These are phyloP conservation scores for Annulohypoxylon nitens DNA, from an alignment of 495 filamentous ascomycete species.

Conservation along the genomic window DNA sequence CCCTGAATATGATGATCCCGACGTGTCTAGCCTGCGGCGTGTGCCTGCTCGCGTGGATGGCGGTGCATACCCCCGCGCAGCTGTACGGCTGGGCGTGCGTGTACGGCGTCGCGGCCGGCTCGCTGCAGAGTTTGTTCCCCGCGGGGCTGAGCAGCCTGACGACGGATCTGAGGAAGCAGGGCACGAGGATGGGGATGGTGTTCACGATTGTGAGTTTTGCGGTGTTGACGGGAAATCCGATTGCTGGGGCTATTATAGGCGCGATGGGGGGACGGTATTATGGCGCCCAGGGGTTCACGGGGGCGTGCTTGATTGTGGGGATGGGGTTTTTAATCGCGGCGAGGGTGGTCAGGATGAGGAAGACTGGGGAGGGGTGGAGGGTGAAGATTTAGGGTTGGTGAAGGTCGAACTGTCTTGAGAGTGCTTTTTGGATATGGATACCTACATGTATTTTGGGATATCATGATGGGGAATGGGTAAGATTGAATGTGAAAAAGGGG, in stretches of 20 bases:
- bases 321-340: slow-evolving; percentile 59
- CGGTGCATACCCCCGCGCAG: slow-evolving; percentile 61
- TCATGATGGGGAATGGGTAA: neutral
- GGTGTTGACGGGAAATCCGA: slow-evolving; percentile 78
- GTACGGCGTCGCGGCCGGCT: slow-evolving; percentile 75
- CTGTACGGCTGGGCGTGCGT: slow-evolving; percentile 72
- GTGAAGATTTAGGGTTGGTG: slow-evolving; percentile 41
- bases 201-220: slow-evolving; percentile 82
- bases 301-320: slow-evolving; percentile 60
- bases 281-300: slow-evolving; percentile 74
- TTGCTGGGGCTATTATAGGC: slow-evolving; percentile 76
- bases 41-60: slow-evolving; percentile 73
- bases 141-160: slow-evolving; percentile 70
- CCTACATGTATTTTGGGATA: too few species aligned
- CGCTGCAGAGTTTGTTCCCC: slow-evolving; percentile 77
- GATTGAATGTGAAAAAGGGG: neutral
- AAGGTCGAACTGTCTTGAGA: too few species aligned
- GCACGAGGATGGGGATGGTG: slow-evolving; percentile 83
- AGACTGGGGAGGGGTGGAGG: slow-evolving; percentile 45
- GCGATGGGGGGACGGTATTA: slow-evolving; percentile 67
- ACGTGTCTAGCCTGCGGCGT: slow-evolving; percentile 65
- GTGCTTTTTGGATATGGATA: neutral
- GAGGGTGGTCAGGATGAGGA: slow-evolving; percentile 52
- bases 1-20: slow-evolving; percentile 73
- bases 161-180: slow-evolving; percentile 74